phyloP scores from a whole-genome alignment of 1,284 basidiomycete genomes.

The Leucoagaricus sp. region DNA sequence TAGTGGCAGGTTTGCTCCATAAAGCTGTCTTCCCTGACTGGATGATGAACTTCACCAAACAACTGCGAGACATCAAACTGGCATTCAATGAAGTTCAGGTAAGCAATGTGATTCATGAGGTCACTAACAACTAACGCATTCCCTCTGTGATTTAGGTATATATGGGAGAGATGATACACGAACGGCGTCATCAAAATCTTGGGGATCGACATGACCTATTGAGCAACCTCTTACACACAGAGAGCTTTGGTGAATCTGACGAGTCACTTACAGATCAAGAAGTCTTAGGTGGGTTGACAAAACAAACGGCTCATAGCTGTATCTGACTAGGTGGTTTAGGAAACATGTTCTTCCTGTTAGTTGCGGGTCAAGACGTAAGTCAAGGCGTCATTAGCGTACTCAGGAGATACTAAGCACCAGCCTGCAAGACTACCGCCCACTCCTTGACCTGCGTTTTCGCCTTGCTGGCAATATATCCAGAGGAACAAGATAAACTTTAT shows the following conservation, averaged over 20 bases:
- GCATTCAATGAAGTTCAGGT: slow-evolving; percentile 51
- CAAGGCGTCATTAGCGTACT: background rate
- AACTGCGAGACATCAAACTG: slow-evolving; percentile 32
- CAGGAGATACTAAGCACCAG: background rate
- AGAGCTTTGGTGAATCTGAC: slow-evolving; percentile 37
- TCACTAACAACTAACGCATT: slow-evolving; percentile 5
- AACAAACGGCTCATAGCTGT: background rate
- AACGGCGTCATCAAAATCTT: slow-evolving; percentile 32
- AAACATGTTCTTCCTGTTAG: slow-evolving; percentile 53
- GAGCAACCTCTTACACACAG: slow-evolving; percentile 46
- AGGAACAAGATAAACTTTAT: slow-evolving; percentile 59
- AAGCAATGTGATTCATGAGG: too few relatives aligned
- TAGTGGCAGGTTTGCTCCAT: slow-evolving; percentile 39
- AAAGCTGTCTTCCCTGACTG: slow-evolving; percentile 41
- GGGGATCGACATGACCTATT: slow-evolving; percentile 51
- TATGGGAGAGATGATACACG: slow-evolving; percentile 51
- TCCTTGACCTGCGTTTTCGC: slow-evolving; percentile 57
- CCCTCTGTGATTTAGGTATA: too few relatives aligned
- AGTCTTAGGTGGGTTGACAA: slow-evolving; percentile 43
- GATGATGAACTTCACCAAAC: slow-evolving; percentile 37
- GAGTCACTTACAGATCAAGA: slow-evolving; percentile 46
- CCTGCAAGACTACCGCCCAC: slow-evolving; percentile 25
- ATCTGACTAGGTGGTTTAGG: slow-evolving; percentile 29
- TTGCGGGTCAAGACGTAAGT: slow-evolving; percentile 55
- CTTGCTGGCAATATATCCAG: slow-evolving; percentile 44